A percentile compares a stretch with the other conserved stretches of the same genome.
Conservation (phyloP, 1,139 yeast species). For the Suhomyces anneliseae region DNA sequence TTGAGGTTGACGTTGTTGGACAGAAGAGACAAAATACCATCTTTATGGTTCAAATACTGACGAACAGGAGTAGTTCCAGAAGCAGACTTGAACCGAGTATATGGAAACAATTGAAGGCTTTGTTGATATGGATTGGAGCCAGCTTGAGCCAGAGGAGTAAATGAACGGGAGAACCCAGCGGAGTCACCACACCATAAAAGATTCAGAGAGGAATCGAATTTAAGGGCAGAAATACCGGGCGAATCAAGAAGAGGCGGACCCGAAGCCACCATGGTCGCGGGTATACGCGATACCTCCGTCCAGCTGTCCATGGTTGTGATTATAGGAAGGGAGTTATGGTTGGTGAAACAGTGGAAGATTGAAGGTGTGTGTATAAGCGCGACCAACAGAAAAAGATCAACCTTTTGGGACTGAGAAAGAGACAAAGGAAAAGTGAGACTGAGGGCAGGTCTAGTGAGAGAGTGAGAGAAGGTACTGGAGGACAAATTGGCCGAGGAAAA, state of each 20-base stretch:
- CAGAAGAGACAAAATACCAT: slow-evolving; percentile 62
- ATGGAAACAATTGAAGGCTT: slow-evolving; percentile 36
- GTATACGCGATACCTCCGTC: slow-evolving; percentile 29
- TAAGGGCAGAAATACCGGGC: slow-evolving; percentile 31
- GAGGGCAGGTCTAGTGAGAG: background rate
- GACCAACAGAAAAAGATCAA: background rate
- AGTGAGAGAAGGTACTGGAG: too few relatives aligned
- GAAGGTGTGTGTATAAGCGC: background rate
- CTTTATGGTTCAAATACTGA: slow-evolving; percentile 53
- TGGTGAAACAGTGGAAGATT: background rate
- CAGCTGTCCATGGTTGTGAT: slow-evolving; percentile 17
- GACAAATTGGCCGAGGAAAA: too few relatives aligned
- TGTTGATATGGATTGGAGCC: slow-evolving; percentile 18
- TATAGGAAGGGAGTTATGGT: background rate
- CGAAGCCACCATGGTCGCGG: slow-evolving; percentile 20
- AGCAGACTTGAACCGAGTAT: slow-evolving; percentile 51
- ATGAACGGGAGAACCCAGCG: slow-evolving; percentile 35
- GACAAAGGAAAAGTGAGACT: background rate
- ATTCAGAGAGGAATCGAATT: slow-evolving; percentile 72
- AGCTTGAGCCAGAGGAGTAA: slow-evolving; percentile 21
- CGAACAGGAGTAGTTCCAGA: slow-evolving; percentile 40
- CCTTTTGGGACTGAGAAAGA: background rate
- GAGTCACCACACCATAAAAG: slow-evolving; percentile 86
- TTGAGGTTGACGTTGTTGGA: slow-evolving; percentile 53
- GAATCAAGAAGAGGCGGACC: slow-evolving; percentile 8